Evolutionary conservation across 1,284 basidiomycete genomes (phyloP), one percentile per base, ranked within the genome.

Genomic region (Malassezia japonica): DNA sequence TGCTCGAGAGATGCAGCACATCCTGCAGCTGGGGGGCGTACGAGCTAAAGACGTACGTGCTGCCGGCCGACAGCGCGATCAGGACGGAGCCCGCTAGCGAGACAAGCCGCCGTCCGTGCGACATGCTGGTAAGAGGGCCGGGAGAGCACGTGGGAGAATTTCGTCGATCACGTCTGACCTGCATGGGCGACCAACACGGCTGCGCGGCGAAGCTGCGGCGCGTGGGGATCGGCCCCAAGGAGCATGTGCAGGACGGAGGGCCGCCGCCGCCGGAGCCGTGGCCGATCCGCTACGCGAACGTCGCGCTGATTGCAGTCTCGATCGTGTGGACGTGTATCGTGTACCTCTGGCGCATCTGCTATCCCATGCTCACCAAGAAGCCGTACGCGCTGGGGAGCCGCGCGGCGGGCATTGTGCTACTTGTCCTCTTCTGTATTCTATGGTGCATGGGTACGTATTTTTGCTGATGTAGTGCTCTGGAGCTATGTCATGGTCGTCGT

Each of bases 21-120:
- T 64, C 57, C 21, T 70, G 68, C n/a, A 74, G 60, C 56, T 75
- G 74, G 0, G 74, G 73, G 1, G 71, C 69, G 45, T 68, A 75
- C 7, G 61, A 62, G 34, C 60, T 62, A 42, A 69, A 72, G 15
- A 61, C 70, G 39, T 74, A 74, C 52, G 74, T 75, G 50, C 64
- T 65, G 0, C 74, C 74, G 0, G 71, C 68, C 4, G 63, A 67
- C 6, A 74, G 60, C 0, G 73, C 59, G 18, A 72, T 67, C 10
- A 66, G 46, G 18, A 67, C 56, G 3, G 67, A 66, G 27, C 67
- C 65, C 25, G 48, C 15, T 16, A 74, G 62, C 9, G 71, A 71
- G 33, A 69, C 39, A 18, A 56, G 18, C 12, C 56, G 56, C 25
- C 48, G 42, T 13, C 28, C 15, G 8, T 47, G 23, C 21, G 29